Evolutionary conservation across 495 filamentous ascomycete species (phyloP).

Genomic region (Xylaria acuta): DNA sequence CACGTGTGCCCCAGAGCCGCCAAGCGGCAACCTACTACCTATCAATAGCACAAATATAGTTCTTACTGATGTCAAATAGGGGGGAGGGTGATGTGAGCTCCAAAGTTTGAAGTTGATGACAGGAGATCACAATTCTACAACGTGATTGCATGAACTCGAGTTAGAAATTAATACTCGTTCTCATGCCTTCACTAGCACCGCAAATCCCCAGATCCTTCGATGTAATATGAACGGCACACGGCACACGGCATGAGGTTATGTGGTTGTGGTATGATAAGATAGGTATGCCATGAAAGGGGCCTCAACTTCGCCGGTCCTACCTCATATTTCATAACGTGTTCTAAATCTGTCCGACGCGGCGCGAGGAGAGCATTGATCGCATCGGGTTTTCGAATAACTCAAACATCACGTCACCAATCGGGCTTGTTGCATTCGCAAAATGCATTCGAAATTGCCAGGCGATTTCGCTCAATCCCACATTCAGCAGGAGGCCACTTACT

Average conservation of each 20-base stretch:
- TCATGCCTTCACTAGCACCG: neutral
- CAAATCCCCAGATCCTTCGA: slow-evolving; percentile 12
- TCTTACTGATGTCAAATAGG: slow-evolving; percentile 7
- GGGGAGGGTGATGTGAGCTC: neutral
- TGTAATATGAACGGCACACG: neutral
- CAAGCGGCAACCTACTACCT: neutral
- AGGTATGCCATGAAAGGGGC: neutral
- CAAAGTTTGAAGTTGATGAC: slow-evolving; percentile 17
- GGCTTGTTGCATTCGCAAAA: neutral
- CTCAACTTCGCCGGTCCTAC: neutral
- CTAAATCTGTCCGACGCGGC: neutral
- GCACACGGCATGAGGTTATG: slow-evolving; percentile 13
- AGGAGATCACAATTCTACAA: slow-evolving; percentile 10
- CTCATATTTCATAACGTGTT: neutral
- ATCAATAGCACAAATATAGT: slow-evolving; percentile 19
- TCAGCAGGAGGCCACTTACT: neutral
- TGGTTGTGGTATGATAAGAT: neutral
- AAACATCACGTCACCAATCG: neutral
- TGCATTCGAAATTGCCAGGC: neutral
- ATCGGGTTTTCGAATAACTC: neutral
- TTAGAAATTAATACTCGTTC: neutral
- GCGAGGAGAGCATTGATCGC: neutral
- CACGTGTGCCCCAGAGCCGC: neutral
- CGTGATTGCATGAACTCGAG: slow-evolving; percentile 9
- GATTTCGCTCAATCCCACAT: neutral